These are phyloP conservation scores for Emmonsiellopsis sp. DNA, from an alignment of 2,329 filamentous ascomycete genomes.

Conservation along the genomic window DNA sequence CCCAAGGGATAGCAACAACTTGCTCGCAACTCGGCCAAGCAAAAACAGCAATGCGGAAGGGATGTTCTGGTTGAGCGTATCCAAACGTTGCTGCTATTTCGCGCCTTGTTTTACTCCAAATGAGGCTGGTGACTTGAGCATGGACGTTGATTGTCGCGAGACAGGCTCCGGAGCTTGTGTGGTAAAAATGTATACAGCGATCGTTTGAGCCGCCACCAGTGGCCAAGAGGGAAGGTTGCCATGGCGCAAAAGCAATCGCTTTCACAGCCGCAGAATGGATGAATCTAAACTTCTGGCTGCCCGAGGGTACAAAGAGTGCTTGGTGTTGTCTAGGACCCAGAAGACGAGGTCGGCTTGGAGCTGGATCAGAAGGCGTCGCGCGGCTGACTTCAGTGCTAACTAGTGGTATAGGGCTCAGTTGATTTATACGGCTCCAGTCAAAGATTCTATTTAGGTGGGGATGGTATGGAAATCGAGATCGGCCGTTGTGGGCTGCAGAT, in stretches of 20 bases:
- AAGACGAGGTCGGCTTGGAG: not conserved
- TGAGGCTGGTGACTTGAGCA: constrained; percentile 84
- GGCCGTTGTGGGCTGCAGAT: constrained; percentile 7
- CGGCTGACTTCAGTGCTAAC: not conserved
- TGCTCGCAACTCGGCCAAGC: constrained; percentile 87
- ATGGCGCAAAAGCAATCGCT: constrained; percentile 93
- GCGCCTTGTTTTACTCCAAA: constrained; percentile 76
- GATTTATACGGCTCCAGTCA: constrained; percentile 10
- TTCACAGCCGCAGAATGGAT: constrained; percentile 82
- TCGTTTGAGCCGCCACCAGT: constrained; percentile 92
- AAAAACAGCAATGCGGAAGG: constrained; percentile 83
- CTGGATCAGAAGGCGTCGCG: too few species aligned
- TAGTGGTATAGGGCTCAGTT: not conserved
- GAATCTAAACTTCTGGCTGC: constrained; percentile 62
- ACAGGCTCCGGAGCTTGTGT: constrained; percentile 70
- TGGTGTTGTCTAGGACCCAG: constrained; percentile 12
- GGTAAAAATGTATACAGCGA: constrained; percentile 92
- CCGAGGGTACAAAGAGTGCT: constrained; percentile 43
- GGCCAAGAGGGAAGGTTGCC: constrained; percentile 77
- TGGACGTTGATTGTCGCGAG: constrained; percentile 87
- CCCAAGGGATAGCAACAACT: constrained; percentile 78
- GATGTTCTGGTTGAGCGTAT: constrained; percentile 83
- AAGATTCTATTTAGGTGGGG: constrained; percentile 16
- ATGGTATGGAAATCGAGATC: constrained; percentile 17
- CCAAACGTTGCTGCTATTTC: constrained; percentile 94